Percentiles rank a stretch among this genome's conserved stretches.
Evolutionary conservation across 495 filamentous ascomycete species (phyloP).

Genomic region (Saxophila tyrrhenica): DNA sequence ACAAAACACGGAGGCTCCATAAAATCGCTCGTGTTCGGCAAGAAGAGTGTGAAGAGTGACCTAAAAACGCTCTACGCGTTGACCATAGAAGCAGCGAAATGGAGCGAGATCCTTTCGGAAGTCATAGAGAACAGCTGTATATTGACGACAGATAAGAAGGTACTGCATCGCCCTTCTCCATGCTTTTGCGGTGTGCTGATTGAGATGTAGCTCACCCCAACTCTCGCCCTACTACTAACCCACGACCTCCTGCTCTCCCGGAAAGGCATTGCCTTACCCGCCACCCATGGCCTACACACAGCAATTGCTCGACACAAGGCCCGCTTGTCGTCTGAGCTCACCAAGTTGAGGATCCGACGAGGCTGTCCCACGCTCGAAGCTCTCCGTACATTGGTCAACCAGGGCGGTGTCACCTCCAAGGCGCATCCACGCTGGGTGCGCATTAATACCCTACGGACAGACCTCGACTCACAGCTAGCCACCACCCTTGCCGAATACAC

Average conservation of each 20-base stretch:
- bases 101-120: slow-evolving; percentile 73
- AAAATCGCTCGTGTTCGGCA: slow-evolving; percentile 67
- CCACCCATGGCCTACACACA: slow-evolving; percentile 61
- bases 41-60: slow-evolving; percentile 57
- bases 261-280: slow-evolving; percentile 63
- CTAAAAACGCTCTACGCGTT: slow-evolving; percentile 80
- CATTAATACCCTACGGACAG: slow-evolving; percentile 67
- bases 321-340: slow-evolving; percentile 69
- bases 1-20: slow-evolving; percentile 59
- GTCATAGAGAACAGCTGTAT: slow-evolving; percentile 44
- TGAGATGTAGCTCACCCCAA: slow-evolving; percentile 61
- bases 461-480: slow-evolving; percentile 52
- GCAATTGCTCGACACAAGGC: slow-evolving; percentile 72
- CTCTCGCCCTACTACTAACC: slow-evolving; percentile 66
- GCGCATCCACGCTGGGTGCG: slow-evolving; percentile 75
- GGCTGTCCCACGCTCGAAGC: slow-evolving; percentile 53
- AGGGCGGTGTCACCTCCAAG: neutral
- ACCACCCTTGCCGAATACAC: slow-evolving; percentile 55
- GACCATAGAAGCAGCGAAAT: slow-evolving; percentile 75
- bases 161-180: slow-evolving; percentile 34
- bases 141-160: slow-evolving; percentile 61
- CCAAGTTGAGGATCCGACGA: slow-evolving; percentile 58
- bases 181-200: too few species aligned
- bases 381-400: slow-evolving; percentile 47
- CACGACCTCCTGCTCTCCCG: slow-evolving; percentile 81